Evolutionary conservation across 176 grass and related monocot genomes (phyloP).

Genomic region (Alopecurus myosuroides): DNA sequence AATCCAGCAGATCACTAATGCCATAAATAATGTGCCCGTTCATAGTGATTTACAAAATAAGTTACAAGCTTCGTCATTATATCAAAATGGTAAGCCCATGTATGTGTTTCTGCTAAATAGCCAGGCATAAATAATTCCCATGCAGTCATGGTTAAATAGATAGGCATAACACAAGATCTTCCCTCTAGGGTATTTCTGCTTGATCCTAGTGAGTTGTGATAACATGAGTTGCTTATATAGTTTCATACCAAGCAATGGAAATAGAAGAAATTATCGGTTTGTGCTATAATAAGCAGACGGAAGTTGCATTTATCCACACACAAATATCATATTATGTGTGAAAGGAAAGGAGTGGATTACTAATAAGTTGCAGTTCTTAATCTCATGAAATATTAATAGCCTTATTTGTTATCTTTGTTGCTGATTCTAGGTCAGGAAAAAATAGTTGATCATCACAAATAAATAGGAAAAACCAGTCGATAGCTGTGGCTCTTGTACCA

Average conservation of each 20-base stretch:
- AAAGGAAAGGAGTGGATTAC: neutral
- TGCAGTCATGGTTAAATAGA: neutral
- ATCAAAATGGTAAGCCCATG: constrained; percentile 35
- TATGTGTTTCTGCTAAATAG: neutral
- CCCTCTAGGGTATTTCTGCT: neutral
- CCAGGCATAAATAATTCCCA: neutral
- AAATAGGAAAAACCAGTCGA: neutral
- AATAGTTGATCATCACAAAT: neutral
- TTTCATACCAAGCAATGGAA: neutral
- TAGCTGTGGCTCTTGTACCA: neutral
- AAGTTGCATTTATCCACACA: neutral
- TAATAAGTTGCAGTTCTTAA: neutral
- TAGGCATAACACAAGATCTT: neutral
- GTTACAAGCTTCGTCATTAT: neutral
- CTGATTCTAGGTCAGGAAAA: neutral
- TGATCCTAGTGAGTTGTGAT: neutral
- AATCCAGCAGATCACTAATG: constrained; percentile 38
- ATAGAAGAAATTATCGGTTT: neutral
- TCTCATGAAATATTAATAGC: neutral
- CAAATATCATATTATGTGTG: neutral
- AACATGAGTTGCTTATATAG: neutral
- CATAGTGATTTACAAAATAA: constrained; percentile 24
- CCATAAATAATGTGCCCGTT: constrained; percentile 20
- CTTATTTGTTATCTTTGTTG: neutral
- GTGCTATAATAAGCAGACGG: neutral